Evolutionary conservation across 805 yeast species (phyloP).

Genomic region (Saccharomycopsis oosterbeekiorum): DNA sequence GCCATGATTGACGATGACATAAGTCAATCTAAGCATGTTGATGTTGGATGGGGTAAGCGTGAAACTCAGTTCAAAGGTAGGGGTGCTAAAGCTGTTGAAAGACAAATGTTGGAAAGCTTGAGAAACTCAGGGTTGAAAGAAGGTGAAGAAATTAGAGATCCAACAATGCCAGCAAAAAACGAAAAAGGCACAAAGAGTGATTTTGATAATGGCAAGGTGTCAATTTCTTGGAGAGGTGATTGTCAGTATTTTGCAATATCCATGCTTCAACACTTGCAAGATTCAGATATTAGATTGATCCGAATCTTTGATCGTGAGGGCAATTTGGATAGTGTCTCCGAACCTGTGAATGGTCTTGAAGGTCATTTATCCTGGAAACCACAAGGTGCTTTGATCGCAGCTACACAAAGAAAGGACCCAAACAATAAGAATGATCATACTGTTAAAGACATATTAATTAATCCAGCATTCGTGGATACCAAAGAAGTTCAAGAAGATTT

Average conservation of each 20-base stretch:
- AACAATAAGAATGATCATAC: slow-evolving; percentile 11
- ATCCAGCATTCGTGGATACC: slow-evolving; percentile 34
- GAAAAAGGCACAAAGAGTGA: slow-evolving; percentile 58
- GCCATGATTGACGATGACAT: slow-evolving; percentile 53
- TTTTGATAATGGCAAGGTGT: slow-evolving; percentile 39
- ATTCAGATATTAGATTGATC: slow-evolving; percentile 56
- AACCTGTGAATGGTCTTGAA: slow-evolving; percentile 79
- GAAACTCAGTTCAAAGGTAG: slow-evolving; percentile 95
- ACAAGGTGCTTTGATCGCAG: slow-evolving; percentile 77
- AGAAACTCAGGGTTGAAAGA: slow-evolving; percentile 53
- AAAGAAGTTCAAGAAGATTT: slow-evolving; percentile 33
- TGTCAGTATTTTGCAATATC: slow-evolving; percentile 72
- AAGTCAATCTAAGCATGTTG: slow-evolving; percentile 65
- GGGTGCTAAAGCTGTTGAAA: slow-evolving; percentile 75
- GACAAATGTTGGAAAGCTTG: slow-evolving; percentile 42
- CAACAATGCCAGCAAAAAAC: slow-evolving; percentile 68
- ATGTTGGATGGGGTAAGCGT: slow-evolving; percentile 97
- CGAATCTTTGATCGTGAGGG: slow-evolving; percentile 81
- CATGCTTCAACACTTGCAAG: slow-evolving; percentile 44
- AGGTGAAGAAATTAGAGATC: slow-evolving; percentile 68
- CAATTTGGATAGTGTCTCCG: slow-evolving; percentile 68
- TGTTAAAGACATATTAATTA: slow-evolving; percentile 14
- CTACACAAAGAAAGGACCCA: slow-evolving; percentile 51
- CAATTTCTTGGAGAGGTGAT: slow-evolving; percentile 92
- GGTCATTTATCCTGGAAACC: slow-evolving; percentile 79